Conservation (phyloP, 345 rosid genomes). For the Camelina neglecta region DNA sequence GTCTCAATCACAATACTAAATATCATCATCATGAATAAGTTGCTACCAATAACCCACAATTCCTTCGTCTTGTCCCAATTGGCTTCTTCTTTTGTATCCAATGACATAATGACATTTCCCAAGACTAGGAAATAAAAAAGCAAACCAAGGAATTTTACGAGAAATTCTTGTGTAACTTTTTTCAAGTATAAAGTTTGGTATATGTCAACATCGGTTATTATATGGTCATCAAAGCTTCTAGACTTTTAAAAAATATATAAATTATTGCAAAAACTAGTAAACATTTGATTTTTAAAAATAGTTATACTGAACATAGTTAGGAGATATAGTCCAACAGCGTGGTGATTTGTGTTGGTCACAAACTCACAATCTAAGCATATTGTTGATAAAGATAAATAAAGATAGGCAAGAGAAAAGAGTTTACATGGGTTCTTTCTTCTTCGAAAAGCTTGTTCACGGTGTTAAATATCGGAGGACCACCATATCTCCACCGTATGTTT, state of each 20-base stretch:
- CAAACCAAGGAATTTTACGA: background rate
- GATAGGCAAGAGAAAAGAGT: background rate
- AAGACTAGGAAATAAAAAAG: background rate
- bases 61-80: conserved; percentile 1
- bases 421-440: conserved; percentile 69
- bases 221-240: background rate
- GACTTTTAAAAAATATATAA: background rate
- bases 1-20: conserved; percentile 34
- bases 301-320: background rate
- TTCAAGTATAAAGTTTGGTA: background rate
- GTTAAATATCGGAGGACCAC: conserved; percentile 67
- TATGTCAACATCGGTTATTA: conserved; percentile 10
- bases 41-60: conserved; percentile 28
- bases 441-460: conserved; percentile 59
- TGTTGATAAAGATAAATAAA: background rate
- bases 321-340: background rate
- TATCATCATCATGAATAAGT: background rate
- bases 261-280: conserved; percentile 1
- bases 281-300: background rate
- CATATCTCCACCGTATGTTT: conserved; percentile 64
- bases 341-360: background rate
- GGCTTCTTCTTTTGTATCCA: background rate
- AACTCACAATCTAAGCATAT: background rate
- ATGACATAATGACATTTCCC: background rate
- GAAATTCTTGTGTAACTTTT: background rate